These are phyloP conservation scores for Phialocephala sp. DNA, from an alignment of 2,329 filamentous ascomycete genomes.

Conservation along the genomic window DNA sequence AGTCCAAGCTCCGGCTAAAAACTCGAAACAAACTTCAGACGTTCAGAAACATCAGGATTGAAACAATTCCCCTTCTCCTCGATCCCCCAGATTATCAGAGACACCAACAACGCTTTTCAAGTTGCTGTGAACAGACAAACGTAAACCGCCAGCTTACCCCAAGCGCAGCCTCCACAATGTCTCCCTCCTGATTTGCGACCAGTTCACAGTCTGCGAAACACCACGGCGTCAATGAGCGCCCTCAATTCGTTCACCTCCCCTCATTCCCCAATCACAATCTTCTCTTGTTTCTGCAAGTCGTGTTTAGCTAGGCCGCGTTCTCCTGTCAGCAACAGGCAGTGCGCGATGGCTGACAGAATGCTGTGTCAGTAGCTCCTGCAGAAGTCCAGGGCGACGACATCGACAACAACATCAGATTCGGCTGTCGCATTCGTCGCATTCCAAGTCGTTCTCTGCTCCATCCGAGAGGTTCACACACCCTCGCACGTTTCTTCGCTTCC, in stretches of 20 bases:
- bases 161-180: neutral
- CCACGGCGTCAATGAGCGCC: neutral
- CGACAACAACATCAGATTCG: neutral
- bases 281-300: neutral
- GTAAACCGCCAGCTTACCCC: neutral
- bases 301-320: neutral
- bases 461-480: neutral
- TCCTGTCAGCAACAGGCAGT: neutral
- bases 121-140: neutral
- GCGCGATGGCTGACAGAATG: neutral
- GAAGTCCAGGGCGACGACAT: neutral
- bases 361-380: neutral
- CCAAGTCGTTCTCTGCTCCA: neutral
- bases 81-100: neutral
- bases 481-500: neutral
- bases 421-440: neutral
- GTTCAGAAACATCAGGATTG: conserved; percentile 5
- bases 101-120: neutral
- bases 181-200: neutral
- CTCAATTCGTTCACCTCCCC: neutral
- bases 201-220: neutral
- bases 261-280: neutral
- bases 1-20: neutral
- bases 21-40: conserved; percentile 7
- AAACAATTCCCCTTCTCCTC: conserved; percentile 3